Base-by-base conservation (phyloP, 768 basidiomycete genomes). In the Rubroboletus pulcherrimus region DNA sequence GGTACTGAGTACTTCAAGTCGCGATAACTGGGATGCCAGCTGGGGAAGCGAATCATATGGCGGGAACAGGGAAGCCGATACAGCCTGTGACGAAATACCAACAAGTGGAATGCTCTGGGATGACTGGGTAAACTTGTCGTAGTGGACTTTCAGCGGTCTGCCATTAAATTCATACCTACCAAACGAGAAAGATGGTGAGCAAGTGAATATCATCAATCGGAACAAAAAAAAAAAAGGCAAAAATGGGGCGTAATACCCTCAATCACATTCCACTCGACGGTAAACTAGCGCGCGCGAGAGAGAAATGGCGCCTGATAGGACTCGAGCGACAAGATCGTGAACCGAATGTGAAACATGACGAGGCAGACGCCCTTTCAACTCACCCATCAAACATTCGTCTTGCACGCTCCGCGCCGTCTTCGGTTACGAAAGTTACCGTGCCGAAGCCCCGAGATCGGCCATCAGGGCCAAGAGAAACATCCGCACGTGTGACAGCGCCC, bases 391-490 rank as follows among this genome's bases (percentile, higher is more conserved):
- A 96, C 81, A 92, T 85, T 48, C 80, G 77, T 31, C 93, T 84
- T 4, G 93, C 96, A 14, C 85, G 75, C 57, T 91, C 87, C 3
- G 95, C 91, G 63, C 98, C 95, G 33, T 78, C 75, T 60, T 93
- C 89, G 2, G 83, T 87, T 6, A 88, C 84, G 66, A 91, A 96
- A 0, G 89, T 81, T 1, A 98, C 94, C 1, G 90, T 96, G 1
- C 97, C 96, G 63, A 94, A 96, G 2, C 97, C 97, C 49, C 93
- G 77, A 37, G 91, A 93, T 35, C 94, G 82, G 12, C 93, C 91
- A 66, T 97, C 93, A 5, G 82, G 83, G 35, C 92, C 92, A 33
- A 93, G 81, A 17, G 89, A 89, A 21, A 97, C 90, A 61, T 96
- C 93, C 10, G 96, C 96, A 24, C 96, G 84, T 35, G 93, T 75